Conservation (phyloP, 2,329 filamentous ascomycete genomes). For the Ophiostoma ips region DNA sequence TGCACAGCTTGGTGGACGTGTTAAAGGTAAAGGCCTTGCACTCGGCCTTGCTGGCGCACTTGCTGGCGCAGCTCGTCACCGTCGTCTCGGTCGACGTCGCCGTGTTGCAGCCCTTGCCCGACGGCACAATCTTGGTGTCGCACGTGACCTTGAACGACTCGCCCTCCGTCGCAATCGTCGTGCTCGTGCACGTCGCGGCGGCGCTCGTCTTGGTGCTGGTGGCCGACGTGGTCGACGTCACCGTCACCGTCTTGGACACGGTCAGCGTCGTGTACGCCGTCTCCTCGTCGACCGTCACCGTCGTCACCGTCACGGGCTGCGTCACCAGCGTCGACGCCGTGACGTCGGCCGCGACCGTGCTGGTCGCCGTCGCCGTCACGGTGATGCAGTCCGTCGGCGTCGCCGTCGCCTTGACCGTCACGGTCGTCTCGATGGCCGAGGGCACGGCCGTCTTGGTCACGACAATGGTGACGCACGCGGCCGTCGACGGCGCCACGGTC, state of each 20-base stretch:
- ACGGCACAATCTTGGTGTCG: neutral
- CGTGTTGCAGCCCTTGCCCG: neutral
- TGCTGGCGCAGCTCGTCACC: conserved; percentile 3
- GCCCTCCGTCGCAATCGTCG: neutral
- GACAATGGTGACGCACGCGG: neutral
- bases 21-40: conserved; percentile 9
- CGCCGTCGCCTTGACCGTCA: neutral
- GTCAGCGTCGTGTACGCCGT: neutral
- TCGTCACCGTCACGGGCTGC: neutral
- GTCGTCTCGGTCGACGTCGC: neutral
- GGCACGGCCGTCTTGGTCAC: conserved; percentile 3
- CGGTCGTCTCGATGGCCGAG: neutral
- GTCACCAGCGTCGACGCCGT: conserved; percentile 2
- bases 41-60: no score
- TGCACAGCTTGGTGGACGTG: conserved; percentile 2
- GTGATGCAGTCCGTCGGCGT: neutral
- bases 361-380: neutral
- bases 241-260: neutral
- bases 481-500: neutral
- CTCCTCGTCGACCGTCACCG: neutral
- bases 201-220: neutral
- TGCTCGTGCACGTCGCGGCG: conserved; percentile 3
- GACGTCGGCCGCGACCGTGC: neutral
- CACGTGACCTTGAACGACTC: conserved; percentile 4
- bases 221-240: neutral